Conservation (phyloP, 257 asterid genomes). For the Paulownia fortunei region DNA sequence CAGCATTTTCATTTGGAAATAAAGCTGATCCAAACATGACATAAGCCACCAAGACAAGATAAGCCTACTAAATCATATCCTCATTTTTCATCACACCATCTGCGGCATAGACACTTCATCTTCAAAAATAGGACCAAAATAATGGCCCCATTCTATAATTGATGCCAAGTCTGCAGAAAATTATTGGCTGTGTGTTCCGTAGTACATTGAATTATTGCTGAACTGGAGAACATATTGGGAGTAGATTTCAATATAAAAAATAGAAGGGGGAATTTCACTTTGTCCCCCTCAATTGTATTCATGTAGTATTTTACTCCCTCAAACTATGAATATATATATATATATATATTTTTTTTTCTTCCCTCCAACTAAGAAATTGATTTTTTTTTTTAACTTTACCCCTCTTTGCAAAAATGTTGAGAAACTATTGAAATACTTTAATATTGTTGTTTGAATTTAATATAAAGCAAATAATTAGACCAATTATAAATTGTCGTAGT, state of each 20-base stretch:
- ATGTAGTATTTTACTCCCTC: neutral
- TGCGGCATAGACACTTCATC: neutral
- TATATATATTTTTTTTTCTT: too few relatives aligned
- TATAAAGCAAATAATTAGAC: too few relatives aligned
- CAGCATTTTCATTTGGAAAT: conserved; percentile 27
- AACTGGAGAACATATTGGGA: conserved; percentile 38
- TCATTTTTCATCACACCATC: conserved; percentile 29
- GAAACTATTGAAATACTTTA: too few relatives aligned
- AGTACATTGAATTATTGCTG: conserved; percentile 44
- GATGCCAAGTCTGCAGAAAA: conserved; percentile 46
- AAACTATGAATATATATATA: too few relatives aligned
- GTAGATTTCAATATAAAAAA: conserved; percentile 5
- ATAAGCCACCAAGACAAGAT: conserved; percentile 58
- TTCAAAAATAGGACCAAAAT: conserved; percentile 20
- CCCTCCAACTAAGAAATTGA: neutral
- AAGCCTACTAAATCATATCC: conserved; percentile 64
- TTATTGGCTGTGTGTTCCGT: conserved; percentile 32
- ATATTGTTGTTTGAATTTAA: too few relatives aligned
- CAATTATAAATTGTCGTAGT: too few relatives aligned
- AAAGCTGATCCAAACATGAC: conserved; percentile 52
- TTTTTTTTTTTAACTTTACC: too few relatives aligned
- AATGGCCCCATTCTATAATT: conserved; percentile 44
- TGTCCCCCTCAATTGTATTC: conserved; percentile 7
- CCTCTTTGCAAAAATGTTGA: too few relatives aligned
- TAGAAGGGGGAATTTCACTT: conserved; percentile 5